Evolutionary conservation across 2,329 filamentous ascomycete species (phyloP).

Genomic region (Claviceps capensis): DNA sequence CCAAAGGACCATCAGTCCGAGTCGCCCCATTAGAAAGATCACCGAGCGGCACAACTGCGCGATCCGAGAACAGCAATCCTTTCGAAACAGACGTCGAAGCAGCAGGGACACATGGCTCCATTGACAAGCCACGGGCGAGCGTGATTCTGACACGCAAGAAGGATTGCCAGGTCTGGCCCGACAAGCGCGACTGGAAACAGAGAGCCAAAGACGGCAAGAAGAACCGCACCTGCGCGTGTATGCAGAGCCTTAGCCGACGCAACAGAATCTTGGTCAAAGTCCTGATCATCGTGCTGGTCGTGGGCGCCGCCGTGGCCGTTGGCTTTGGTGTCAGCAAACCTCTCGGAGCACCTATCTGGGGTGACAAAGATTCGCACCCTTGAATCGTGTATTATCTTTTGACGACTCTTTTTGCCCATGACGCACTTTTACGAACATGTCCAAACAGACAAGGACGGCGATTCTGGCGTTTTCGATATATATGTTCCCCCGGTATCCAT

Average conservation of each 20-base stretch:
- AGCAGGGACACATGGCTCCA: conserved; percentile 26
- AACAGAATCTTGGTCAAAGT: conserved; percentile 42
- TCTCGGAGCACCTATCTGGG: conserved; percentile 45
- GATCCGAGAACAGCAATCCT: conserved; percentile 31
- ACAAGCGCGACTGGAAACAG: conserved; percentile 44
- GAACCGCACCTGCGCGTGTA: conserved; percentile 36
- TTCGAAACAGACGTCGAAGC: conserved; percentile 47
- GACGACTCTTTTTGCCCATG: not conserved
- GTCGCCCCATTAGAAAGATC: conserved; percentile 8
- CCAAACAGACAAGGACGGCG: not conserved
- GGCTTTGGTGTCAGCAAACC: conserved; percentile 49
- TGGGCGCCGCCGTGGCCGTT: conserved; percentile 40
- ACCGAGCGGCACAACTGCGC: conserved; percentile 29
- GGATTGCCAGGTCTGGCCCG: conserved; percentile 46
- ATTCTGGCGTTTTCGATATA: not conserved
- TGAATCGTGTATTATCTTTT: not conserved
- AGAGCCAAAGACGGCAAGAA: conserved; percentile 44
- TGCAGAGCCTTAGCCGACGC: conserved; percentile 39
- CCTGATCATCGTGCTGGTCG: conserved; percentile 35
- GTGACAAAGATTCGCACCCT: conserved; percentile 12
- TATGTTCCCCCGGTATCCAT: not conserved
- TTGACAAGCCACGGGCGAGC: conserved; percentile 18
- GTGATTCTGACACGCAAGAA: conserved; percentile 19
- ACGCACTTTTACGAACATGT: conserved; percentile 11
- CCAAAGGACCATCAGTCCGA: not conserved